Base-by-base conservation (phyloP, 768 basidiomycete species). In the Lactarius deliciosus region DNA sequence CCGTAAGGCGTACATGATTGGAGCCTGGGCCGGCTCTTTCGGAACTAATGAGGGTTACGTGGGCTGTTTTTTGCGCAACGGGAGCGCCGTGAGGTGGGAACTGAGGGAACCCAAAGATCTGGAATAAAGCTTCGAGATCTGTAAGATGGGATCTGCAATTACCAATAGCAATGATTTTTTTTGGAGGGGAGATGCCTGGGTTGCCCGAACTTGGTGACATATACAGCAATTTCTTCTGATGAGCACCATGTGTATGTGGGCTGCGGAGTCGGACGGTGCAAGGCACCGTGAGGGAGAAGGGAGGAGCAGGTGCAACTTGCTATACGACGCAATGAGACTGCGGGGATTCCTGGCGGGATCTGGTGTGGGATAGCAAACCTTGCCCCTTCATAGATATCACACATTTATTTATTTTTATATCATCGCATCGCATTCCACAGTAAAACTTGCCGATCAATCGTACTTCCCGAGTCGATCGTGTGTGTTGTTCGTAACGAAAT, bases 81-180 rank as follows among this genome's bases (percentile, higher is more conserved):
- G 25, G 22, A 53, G 50, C 50, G 50, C 50, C 60, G 30, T 47
- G 32, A 32, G 47, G 36, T 45, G 50, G 57, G 50, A 25, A 25
- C 50, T 53, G 50, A 53, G 25, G 63, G 55, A 47, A 57, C 41
- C 28, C 45, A 59, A 32, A 64, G 63, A 58, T 64, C 63, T 47
- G 63, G 45, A 58, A 36, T 38, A 58, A 45, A 59, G 57, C 38
- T 41, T 54, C 50, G 5, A 25, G 50, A 53, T 53, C 47, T 53
- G 36, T 58, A 58, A 64, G 54, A 36, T 50, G 57, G n/a, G 36
- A 64, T 53, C 50, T 53, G 11, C 5, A 22, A 53, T 53, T 53
- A 53, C 50, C 25, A 28, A 53, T 53, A 13, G 47, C 47, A 50
- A 8, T 11, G 47, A 11, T 50, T 50, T 50, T 50, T 47, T 53